These are phyloP conservation scores for Clathrospora elynae DNA, from an alignment of 2,329 filamentous ascomycete species.

Conservation along the genomic window DNA sequence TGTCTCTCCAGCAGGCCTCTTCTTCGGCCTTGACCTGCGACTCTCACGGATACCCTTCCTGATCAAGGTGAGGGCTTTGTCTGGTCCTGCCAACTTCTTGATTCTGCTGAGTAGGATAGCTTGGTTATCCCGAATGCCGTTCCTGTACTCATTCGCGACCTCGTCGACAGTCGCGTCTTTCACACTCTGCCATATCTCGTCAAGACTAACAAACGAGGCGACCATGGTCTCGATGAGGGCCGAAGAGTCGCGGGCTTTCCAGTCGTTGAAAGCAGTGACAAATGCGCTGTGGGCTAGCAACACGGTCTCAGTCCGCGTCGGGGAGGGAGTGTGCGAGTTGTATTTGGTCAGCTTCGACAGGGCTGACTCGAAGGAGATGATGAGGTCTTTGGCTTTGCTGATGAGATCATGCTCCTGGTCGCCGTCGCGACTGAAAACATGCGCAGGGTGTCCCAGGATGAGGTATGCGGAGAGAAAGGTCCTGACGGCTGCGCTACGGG, in stretches of 20 bases:
- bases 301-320: constrained; percentile 65
- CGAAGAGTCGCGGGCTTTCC: constrained; percentile 80
- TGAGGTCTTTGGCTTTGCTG: constrained; percentile 74
- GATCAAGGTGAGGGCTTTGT: constrained; percentile 73
- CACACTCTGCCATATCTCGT: constrained; percentile 82
- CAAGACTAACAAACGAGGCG: constrained; percentile 82
- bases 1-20: constrained; percentile 68
- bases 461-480: constrained; percentile 81
- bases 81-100: constrained; percentile 74
- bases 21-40: constrained; percentile 66
- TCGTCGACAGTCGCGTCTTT: constrained; percentile 76
- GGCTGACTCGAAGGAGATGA: constrained; percentile 78
- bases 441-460: constrained; percentile 77
- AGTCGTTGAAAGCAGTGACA: constrained; percentile 78
- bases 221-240: constrained; percentile 83
- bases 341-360: constrained; percentile 67
- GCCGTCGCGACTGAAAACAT: constrained; percentile 77
- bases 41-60: constrained; percentile 75
- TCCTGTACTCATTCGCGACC: constrained; percentile 75
- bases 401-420: constrained; percentile 73
- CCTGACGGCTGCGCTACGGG: constrained; percentile 69
- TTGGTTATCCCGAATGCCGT: constrained; percentile 82
- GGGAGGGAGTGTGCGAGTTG: constrained; percentile 71
- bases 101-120: constrained; percentile 78
- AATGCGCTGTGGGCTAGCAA: constrained; percentile 74